phyloP scores from a whole-genome alignment of 257 asterid species.

The Fraxinus anomala region DNA sequence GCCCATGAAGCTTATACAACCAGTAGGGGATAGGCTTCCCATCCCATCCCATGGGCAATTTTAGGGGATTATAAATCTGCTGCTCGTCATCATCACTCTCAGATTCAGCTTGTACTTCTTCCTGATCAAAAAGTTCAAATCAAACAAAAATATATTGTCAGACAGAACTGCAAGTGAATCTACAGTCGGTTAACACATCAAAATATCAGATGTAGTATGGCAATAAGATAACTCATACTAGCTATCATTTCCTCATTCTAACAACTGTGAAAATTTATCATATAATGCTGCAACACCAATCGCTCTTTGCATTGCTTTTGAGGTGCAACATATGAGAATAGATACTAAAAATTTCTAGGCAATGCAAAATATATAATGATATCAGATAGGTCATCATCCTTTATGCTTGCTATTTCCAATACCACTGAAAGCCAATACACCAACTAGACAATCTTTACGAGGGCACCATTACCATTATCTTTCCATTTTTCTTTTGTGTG shows the following conservation, averaged over 20 bases:
- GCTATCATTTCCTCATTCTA: not conserved
- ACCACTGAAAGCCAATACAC: not conserved
- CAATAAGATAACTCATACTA: not conserved
- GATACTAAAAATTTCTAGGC: not conserved
- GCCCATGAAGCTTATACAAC: constrained; percentile 98
- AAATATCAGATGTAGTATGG: not conserved
- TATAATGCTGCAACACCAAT: not conserved
- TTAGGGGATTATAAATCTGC: constrained; percentile 96
- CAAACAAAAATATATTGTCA: not conserved
- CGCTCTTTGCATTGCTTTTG: not conserved
- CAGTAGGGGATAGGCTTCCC: constrained; percentile 99
- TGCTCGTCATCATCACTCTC: constrained; percentile 98
- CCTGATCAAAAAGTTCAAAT: constrained; percentile 50
- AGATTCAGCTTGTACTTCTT: constrained; percentile 81
- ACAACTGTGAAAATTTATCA: not conserved
- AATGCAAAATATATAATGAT: not conserved
- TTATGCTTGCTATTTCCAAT: not conserved
- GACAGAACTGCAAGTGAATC: constrained; percentile 1
- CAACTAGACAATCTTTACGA: not conserved
- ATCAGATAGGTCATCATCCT: not conserved
- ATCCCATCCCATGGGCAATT: constrained; percentile 97
- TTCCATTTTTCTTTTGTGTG: not conserved
- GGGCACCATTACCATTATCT: not conserved
- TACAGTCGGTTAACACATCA: not conserved
- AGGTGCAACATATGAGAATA: not conserved